These are phyloP conservation scores for Cadophora malorum DNA, from an alignment of 2,329 filamentous ascomycete genomes.

Conservation along the genomic window DNA sequence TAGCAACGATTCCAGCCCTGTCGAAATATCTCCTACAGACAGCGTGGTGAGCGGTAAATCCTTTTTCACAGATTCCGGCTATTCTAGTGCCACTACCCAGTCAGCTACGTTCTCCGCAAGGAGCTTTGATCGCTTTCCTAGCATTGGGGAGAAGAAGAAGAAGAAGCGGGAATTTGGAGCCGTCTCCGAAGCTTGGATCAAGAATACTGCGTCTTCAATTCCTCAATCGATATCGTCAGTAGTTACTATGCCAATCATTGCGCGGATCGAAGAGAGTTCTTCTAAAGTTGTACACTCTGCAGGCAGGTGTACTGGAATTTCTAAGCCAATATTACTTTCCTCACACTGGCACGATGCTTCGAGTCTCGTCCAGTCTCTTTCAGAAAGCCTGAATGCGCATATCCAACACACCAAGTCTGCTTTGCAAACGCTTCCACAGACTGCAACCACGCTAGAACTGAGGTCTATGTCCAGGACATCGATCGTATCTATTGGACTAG, in stretches of 20 bases:
- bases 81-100: conserved; percentile 36
- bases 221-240: conserved; percentile 8
- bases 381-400: conserved; percentile 38
- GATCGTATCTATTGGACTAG: conserved; percentile 38
- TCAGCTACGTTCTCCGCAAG: conserved; percentile 24
- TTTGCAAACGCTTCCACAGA: conserved; percentile 32
- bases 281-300: conserved; percentile 27
- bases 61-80: conserved; percentile 39
- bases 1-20: conserved; percentile 1
- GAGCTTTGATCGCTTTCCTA: conserved; percentile 27
- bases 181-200: conserved; percentile 27
- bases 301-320: conserved; percentile 30
- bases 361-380: conserved; percentile 36
- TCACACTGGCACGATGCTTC: conserved; percentile 33
- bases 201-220: conserved; percentile 9
- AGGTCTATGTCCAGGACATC: conserved; percentile 37
- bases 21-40: conserved; percentile 36
- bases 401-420: conserved; percentile 36
- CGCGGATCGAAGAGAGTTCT: not conserved
- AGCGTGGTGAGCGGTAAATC: conserved; percentile 35
- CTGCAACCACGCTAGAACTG: conserved; percentile 33
- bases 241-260: not conserved
- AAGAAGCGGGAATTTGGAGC: conserved; percentile 31
- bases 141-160: conserved; percentile 27
- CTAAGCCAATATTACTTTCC: conserved; percentile 28